Conservation (phyloP, 805 yeast species). For the Scheffersomyces ergatensis region DNA sequence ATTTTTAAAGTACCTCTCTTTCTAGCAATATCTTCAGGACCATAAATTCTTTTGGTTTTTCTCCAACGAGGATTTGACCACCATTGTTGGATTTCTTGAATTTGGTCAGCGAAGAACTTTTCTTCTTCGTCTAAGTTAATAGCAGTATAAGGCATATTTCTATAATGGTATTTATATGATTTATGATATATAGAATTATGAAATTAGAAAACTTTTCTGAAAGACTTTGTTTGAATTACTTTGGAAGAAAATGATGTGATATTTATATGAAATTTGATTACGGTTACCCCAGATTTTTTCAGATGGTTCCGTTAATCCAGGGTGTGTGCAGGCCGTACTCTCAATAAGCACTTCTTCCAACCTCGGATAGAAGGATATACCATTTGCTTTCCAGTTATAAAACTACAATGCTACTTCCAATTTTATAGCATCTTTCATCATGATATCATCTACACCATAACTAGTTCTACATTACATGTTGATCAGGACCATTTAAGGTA, state of each 20-base stretch:
- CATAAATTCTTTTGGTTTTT: conserved; percentile 81
- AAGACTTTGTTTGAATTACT: too few relatives aligned
- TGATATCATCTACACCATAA: too few relatives aligned
- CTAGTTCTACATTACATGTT: too few relatives aligned
- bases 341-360: too few relatives aligned
- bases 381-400: too few relatives aligned
- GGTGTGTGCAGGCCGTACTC: neutral
- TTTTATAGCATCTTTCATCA: too few relatives aligned
- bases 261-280: neutral
- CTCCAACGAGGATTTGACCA: conserved; percentile 94
- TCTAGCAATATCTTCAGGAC: conserved; percentile 83
- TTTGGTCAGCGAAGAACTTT: conserved; percentile 60
- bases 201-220: too few relatives aligned
- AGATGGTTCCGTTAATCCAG: conserved; percentile 1
- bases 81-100: conserved; percentile 77
- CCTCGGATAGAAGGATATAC: neutral
- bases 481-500: too few relatives aligned
- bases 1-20: conserved; percentile 80
- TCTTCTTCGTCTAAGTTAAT: conserved; percentile 65
- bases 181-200: too few relatives aligned
- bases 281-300: neutral
- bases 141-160: conserved; percentile 50
- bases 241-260: too few relatives aligned
- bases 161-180: neutral
- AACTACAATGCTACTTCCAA: too few relatives aligned